Base-by-base conservation (phyloP, 352 stramenopile genomes). In the Phytophthora cryptogea region DNA sequence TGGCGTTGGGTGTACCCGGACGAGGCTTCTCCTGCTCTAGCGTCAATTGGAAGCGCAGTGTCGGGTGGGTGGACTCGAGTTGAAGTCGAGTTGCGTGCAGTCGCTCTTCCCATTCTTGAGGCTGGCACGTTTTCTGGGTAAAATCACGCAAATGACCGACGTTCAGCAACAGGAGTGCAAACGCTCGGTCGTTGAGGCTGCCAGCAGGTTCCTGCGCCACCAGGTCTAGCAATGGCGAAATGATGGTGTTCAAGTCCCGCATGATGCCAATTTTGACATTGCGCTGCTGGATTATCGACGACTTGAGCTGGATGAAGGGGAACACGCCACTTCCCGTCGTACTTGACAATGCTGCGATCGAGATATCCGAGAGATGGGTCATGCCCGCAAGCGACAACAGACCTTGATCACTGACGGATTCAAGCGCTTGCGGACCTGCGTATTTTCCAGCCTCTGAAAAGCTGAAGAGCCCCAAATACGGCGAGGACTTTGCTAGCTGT, bases 191-290 rank as follows among this genome's bases (percentile, higher is more conserved):
- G 2, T 51, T 47, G 43, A 79, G 75, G 3, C 32, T 39, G 5
- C 45, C 53, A 23, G 51, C 27, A 8, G 69, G 65, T 49, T 72
- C 63, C 8, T 63, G 54, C 1, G 59, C 56, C 28, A 81, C 49
- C 0, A 64, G 54, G 27, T 73, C 47, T 4, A 77, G 16, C 20
- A 81, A 46, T 16, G 69, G 59, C n/a, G 70, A 27, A 8, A 81
- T 64, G 20, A 67, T 64, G 33, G 63, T 63, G 23, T 69, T 63
- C 16, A 79, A 66, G 26, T 63, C 56, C 13, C 59, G 58, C 53
- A 81, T 55, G 11, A 81, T 30, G 20, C 72, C 72, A 35, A 81
- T 66, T 16, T 79, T 81, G 36, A 79, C 41, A 37, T 81, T 79
- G 26, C 72, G 72, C 26, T 81, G 72, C 26, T 70, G 61, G 7